Conservation (phyloP, 73 alveolate genomes). For the Stentor coeruleus region DNA sequence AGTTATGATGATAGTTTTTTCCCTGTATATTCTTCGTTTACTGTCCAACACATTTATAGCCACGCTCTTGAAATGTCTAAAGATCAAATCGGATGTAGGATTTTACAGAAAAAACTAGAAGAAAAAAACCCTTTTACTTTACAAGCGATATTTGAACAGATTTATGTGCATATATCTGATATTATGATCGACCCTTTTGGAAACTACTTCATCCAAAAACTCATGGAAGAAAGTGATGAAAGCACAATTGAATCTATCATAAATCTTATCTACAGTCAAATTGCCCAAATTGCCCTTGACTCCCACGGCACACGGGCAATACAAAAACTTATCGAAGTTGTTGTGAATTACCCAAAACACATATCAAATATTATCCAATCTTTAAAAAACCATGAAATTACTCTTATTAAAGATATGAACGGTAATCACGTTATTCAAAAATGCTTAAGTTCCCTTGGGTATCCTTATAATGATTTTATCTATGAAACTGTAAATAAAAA, state of each 20-base stretch:
- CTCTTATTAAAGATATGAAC: conserved; percentile 60
- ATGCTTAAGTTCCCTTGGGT: conserved; percentile 39
- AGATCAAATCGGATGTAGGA: conserved; percentile 89
- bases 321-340: conserved; percentile 53
- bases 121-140: conserved; percentile 47
- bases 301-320: conserved; percentile 81
- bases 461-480: conserved; percentile 50
- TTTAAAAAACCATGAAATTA: conserved; percentile 36
- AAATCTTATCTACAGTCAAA: background rate
- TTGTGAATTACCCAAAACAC: conserved; percentile 31
- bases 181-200: conserved; percentile 31
- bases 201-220: conserved; percentile 57
- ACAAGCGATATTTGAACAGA: conserved; percentile 29
- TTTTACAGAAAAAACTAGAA: conserved; percentile 73
- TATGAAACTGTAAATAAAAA: conserved; percentile 51
- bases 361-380: conserved; percentile 39
- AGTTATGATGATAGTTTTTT: background rate
- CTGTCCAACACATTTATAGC: background rate
- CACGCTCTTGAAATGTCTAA: conserved; percentile 29
- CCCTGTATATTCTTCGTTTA: background rate
- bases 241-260: background rate
- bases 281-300: conserved; percentile 50
- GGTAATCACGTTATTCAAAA: conserved; percentile 79
- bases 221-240: conserved; percentile 36
- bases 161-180: background rate